Conservation (phyloP, 805 yeast genomes). For the Jamesozyma hellenica region DNA sequence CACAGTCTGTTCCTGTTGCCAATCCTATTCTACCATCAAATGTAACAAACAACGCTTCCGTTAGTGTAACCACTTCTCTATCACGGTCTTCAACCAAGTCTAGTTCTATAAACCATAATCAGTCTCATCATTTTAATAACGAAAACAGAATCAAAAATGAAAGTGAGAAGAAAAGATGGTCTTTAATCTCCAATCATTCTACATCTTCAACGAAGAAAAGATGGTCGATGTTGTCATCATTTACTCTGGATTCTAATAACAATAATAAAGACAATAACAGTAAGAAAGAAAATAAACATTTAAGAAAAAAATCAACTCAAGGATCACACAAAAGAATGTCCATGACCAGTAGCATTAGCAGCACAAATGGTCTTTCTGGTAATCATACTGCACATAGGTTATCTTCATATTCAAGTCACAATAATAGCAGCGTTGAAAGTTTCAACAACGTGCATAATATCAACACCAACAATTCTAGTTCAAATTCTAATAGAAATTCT, state of each 20-base stretch:
- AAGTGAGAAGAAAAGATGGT: constrained; percentile 25
- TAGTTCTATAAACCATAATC: not conserved
- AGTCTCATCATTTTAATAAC: not conserved
- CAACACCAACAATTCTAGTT: not conserved
- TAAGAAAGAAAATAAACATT: constrained; percentile 3
- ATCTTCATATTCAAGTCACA: not conserved
- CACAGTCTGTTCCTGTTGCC: no score
- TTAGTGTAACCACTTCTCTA: no score
- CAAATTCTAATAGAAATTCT: not conserved
- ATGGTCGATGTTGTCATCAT: constrained; percentile 24
- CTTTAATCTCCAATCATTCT: constrained; percentile 23
- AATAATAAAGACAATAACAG: constrained; percentile 1
- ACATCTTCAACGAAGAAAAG: constrained; percentile 24
- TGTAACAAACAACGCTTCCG: no score
- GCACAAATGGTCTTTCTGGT: not conserved
- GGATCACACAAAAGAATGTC: constrained; percentile 7
- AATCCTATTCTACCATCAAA: no score
- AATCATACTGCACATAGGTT: not conserved
- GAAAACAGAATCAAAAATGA: not conserved
- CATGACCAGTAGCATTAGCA: constrained; percentile 2
- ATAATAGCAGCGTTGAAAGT: no score
- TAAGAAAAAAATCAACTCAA: constrained; percentile 10
- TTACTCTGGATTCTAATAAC: constrained; percentile 10
- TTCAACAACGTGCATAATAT: no score
- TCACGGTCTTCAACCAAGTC: not conserved